Conservation (phyloP, 345 rosid species). For the Arabidopsis arenosa region DNA sequence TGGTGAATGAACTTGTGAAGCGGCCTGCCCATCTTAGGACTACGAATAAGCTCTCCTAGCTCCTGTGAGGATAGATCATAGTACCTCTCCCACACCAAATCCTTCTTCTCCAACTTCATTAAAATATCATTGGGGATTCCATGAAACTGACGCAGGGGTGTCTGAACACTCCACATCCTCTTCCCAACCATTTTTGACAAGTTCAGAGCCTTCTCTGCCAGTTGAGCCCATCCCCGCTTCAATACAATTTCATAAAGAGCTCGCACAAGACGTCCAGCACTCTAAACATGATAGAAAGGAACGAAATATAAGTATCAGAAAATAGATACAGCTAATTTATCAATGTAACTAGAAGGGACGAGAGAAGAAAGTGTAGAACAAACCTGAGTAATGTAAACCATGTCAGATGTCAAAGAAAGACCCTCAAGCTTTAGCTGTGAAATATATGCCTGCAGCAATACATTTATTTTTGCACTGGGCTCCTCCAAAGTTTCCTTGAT, state of each 20-base stretch:
- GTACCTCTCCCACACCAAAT: conserved; percentile 96
- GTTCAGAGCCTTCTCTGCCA: conserved; percentile 91
- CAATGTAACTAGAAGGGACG: conserved; percentile 16
- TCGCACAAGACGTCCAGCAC: conserved; percentile 94
- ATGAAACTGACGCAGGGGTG: conserved; percentile 86
- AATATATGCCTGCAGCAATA: conserved; percentile 91
- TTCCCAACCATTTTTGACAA: conserved; percentile 90
- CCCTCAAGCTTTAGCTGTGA: conserved; percentile 98
- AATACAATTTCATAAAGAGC: conserved; percentile 92
- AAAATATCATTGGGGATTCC: conserved; percentile 84
- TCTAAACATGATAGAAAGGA: conserved; percentile 48
- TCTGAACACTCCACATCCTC: conserved; percentile 99
- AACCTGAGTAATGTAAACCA: conserved; percentile 95
- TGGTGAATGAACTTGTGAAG: conserved; percentile 90
- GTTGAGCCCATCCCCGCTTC: conserved; percentile 95
- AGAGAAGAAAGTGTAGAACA: conserved; percentile 30
- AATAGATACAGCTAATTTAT: conserved; percentile 14
- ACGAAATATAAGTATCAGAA: conserved; percentile 31
- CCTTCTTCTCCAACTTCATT: conserved; percentile 92
- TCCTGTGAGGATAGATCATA: conserved; percentile 91
- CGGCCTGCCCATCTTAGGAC: conserved; percentile 84
- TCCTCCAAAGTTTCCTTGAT: conserved; percentile 94
- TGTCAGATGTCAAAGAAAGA: conserved; percentile 89
- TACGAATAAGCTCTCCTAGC: conserved; percentile 90
- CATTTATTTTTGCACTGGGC: conserved; percentile 96